Evolutionary conservation across 352 stramenopile genomes (phyloP), one percentile per base, ranked within the genome.

Genomic region (Globisporangium irregulare): DNA sequence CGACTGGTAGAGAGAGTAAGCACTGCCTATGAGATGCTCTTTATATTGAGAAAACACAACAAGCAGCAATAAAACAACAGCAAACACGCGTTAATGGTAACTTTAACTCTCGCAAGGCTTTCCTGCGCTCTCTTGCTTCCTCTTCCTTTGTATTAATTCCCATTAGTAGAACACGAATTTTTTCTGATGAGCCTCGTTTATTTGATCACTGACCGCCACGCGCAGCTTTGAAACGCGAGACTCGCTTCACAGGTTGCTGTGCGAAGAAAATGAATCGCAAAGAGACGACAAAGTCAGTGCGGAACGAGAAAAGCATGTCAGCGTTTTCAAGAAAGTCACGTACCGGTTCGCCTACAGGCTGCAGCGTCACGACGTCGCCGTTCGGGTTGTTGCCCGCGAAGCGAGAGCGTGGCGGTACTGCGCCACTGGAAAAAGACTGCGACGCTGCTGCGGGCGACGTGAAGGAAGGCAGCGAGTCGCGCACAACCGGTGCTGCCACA

Each of bases 191-290:
- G 56, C 2, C 20, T 20, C 8, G 10, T 61, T 20, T 50, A 6
- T 14, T 2, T 18, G 2, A 20, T n/a, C 64, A 64, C 15, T 67
- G 61, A 29, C 61, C 61, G 0, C 43, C 55, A 27, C 86, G 77
- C 8, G 87, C 74, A 3, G 82, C 84, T 82, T 89, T 88, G 62
- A 96, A 96, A 36, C 88, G 82, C 10, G 88, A 96, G 1, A 96
- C 88, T 36, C 88, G 85, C 69, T 94, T 90, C 46, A 94, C 85
- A 9, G 87, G 86, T 91, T 92, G 78, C 86, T 94, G 36, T 12
- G 34, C 1, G 2, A 12, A 63, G 7, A 25, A 50, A 50, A 20
- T 48, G 25, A 68, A 8, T 66, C n/a, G 59, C 32, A 15, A 15
- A 57, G 14, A 67, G 5, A 60, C 27, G 5, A 57, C 20, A 57